Evolutionary conservation across 257 asterid genomes (phyloP).

Genomic region (Nicotiana sylvestris): DNA sequence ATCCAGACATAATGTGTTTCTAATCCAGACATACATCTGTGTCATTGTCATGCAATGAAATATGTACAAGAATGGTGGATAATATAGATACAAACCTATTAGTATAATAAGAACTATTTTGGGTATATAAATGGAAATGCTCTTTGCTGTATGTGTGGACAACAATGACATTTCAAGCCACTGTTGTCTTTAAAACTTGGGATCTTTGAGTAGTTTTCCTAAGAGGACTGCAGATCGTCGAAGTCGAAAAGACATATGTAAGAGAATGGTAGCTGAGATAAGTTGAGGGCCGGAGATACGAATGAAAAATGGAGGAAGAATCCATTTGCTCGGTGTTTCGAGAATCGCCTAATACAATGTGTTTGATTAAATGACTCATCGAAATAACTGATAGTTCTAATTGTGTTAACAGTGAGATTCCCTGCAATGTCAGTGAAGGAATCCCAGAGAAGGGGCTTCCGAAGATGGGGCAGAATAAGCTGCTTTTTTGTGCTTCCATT

Average conservation of each 20-base stretch:
- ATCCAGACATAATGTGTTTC: not conserved
- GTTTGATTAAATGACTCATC: not conserved
- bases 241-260: not conserved
- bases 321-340: not conserved
- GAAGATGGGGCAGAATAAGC: conserved; percentile 7
- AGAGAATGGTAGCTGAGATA: not conserved
- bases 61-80: not conserved
- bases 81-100: not conserved
- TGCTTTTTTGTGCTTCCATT: conserved; percentile 18
- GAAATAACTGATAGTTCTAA: not conserved
- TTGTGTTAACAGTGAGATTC: conserved; percentile 10
- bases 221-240: not conserved
- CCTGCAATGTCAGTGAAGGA: conserved; percentile 10
- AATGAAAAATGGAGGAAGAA: not conserved
- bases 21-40: not conserved
- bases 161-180: not conserved
- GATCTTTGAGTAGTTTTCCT: not conserved
- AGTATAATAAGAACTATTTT: no score
- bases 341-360: not conserved
- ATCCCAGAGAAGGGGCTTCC: not conserved
- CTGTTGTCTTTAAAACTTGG: not conserved
- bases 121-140: not conserved
- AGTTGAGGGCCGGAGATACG: not conserved
- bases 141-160: not conserved
- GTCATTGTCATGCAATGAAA: not conserved